phyloP scores from a whole-genome alignment of 2,329 filamentous ascomycete genomes.

The Aureobasidium sp. region DNA sequence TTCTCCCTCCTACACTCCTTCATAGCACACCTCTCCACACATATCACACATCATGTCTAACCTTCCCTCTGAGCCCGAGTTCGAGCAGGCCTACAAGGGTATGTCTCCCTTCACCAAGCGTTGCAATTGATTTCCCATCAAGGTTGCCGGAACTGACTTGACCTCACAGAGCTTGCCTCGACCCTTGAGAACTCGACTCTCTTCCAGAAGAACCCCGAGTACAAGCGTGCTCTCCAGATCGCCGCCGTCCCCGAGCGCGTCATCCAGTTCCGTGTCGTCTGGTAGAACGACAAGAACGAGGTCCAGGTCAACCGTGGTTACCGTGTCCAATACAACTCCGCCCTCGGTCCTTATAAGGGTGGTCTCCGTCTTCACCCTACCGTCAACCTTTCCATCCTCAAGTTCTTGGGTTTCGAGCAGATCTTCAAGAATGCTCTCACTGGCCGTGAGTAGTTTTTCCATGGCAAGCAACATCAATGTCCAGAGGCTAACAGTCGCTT shows the following conservation, averaged over 20 bases:
- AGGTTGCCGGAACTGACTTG: not conserved
- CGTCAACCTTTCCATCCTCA: conserved; percentile 70
- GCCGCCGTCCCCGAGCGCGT: conserved; percentile 87
- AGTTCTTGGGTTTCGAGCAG: conserved; percentile 98
- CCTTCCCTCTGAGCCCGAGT: conserved; percentile 84
- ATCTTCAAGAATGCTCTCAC: conserved; percentile 99
- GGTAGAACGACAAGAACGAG: conserved; percentile 88
- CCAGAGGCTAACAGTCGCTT: conserved; percentile 10
- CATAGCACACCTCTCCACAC: not conserved
- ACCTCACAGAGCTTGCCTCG: conserved; percentile 74
- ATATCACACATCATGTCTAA: conserved; percentile 45
- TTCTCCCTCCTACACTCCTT: not conserved
- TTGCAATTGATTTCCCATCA: not conserved
- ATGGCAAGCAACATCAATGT: not conserved
- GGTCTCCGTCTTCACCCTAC: conserved; percentile 90
- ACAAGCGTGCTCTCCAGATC: conserved; percentile 81
- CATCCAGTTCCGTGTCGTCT: conserved; percentile 94
- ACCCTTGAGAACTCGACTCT: conserved; percentile 91
- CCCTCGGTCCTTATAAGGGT: conserved; percentile 95
- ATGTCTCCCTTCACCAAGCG: conserved; percentile 25
- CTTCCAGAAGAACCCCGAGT: conserved; percentile 90
- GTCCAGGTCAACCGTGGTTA: conserved; percentile 90
- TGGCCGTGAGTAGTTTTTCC: conserved; percentile 55
- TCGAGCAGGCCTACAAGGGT: conserved; percentile 98
- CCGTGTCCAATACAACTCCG: conserved; percentile 98